Evolutionary conservation across 2,329 filamentous ascomycete species (phyloP), one percentile per base, ranked within the genome.

Genomic region (Colletotrichum tamarilloi): DNA sequence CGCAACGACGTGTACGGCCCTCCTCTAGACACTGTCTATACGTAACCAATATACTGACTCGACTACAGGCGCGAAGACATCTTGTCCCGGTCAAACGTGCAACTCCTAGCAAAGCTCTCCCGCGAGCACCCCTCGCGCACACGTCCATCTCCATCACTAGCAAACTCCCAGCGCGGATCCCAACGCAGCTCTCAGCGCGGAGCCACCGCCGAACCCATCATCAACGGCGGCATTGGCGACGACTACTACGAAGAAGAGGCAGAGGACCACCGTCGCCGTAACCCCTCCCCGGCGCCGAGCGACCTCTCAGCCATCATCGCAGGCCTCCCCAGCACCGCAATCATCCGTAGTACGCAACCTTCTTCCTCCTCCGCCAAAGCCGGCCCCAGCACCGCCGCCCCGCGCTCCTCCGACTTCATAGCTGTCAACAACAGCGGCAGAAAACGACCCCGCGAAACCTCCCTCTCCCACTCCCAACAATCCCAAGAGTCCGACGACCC

Each of bases 401-500:
- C 35, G 3, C 42, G 19, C 46, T 59, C 49, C 53, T 52, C 55
- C n/a, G 46, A 67, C 59, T 74, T 65, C 55, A 66, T 46, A 5
- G 32, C 71, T 12, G 38, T 64, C 14, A 72, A 74, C 52, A 59
- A 28, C 67, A 55, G 35, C n/a, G 4, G 19, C 42, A 49, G 19
- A 1, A 74, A 74, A 59, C 72, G 68, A 26, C 30, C 42, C 35
- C 70, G 68, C 24, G 57, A 62, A 12, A 63, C 30, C 49, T 53
- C 49, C 49, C 19, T 28, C 32, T 6, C 46, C 9, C 42, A 32
- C 5, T 55, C 69, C 8, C 66, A 49, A 49, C 42, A 46, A 28
- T 55, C 55, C 26, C 59, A 73, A 38, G 66, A 70, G 12, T 11
- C 70, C 5, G 75, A 76, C 14, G 75, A 77, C 67, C 56, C 35